Conservation (phyloP, 2,329 filamentous ascomycete genomes). For the Ceratocystiopsis brevicomis region DNA sequence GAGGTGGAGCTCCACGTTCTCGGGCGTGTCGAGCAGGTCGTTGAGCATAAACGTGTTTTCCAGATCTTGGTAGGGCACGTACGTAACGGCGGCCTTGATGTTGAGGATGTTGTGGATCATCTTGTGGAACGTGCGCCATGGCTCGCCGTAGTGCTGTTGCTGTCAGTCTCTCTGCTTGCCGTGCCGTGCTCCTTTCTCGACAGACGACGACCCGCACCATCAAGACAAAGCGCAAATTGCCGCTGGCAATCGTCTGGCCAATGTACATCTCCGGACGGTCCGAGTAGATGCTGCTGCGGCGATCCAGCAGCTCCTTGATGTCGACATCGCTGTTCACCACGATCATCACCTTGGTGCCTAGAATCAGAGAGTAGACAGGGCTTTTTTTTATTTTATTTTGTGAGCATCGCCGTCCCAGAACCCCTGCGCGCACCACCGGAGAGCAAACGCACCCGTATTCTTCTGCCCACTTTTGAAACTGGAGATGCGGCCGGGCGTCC, state of each 20-base stretch:
- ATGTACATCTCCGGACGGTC: constrained; percentile 18
- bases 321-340: constrained; percentile 12
- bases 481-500: constrained; percentile 19
- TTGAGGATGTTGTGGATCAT: constrained; percentile 28
- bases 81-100: constrained; percentile 24
- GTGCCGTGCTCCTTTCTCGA: no score
- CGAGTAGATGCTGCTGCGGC: constrained; percentile 29
- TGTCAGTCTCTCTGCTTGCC: no score
- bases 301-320: constrained; percentile 32
- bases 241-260: constrained; percentile 7
- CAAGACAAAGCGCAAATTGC: neutral
- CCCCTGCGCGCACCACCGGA: no score
- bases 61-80: constrained; percentile 35
- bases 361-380: constrained; percentile 30
- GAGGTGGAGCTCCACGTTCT: constrained; percentile 10
- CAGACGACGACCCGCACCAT: neutral
- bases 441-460: constrained; percentile 20
- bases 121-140: constrained; percentile 18
- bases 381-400: no score
- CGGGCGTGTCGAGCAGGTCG: constrained; percentile 22
- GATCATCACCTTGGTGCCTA: constrained; percentile 27
- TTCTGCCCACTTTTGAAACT: constrained; percentile 32
- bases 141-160: constrained; percentile 13
- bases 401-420: no score
- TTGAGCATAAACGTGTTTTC: constrained; percentile 36